These are phyloP conservation scores for Pythium scleroteichum DNA, from an alignment of 352 stramenopile species.

Conservation along the genomic window DNA sequence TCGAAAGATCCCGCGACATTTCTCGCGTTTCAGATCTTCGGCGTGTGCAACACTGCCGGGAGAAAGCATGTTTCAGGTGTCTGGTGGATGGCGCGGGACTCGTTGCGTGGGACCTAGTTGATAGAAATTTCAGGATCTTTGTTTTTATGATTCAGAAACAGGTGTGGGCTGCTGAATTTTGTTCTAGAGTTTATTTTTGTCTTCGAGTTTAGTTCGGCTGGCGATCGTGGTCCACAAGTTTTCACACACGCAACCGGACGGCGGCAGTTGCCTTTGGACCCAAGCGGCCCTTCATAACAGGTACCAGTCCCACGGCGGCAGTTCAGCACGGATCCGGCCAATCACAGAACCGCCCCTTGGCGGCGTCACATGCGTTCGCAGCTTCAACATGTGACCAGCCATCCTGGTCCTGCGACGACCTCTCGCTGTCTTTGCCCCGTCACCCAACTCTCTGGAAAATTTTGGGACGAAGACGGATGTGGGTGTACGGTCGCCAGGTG, in stretches of 20 bases:
- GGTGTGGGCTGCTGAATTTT: too few relatives aligned
- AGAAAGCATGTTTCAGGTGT: too few relatives aligned
- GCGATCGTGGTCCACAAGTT: constrained; percentile 1
- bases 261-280: not conserved
- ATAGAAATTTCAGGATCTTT: too few relatives aligned
- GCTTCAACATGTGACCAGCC: not conserved
- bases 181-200: too few relatives aligned
- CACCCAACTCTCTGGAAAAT: not conserved
- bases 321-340: not conserved
- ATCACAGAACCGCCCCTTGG: not conserved
- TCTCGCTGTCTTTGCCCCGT: not conserved
- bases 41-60: too few relatives aligned
- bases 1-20: too few relatives aligned
- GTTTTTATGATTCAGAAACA: too few relatives aligned
- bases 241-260: not conserved
- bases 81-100: too few relatives aligned
- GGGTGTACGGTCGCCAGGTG: not conserved
- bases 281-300: too few relatives aligned
- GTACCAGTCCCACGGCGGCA: not conserved
- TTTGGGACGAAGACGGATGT: not conserved
- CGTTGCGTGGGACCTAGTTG: too few relatives aligned
- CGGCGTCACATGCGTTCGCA: not conserved
- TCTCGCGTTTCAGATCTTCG: too few relatives aligned
- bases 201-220: not conserved
- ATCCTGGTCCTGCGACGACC: not conserved